Percentiles rank a stretch among this genome's conserved stretches.
Conservation (phyloP, 2,329 filamentous ascomycete species). For the Alternaria solani region DNA sequence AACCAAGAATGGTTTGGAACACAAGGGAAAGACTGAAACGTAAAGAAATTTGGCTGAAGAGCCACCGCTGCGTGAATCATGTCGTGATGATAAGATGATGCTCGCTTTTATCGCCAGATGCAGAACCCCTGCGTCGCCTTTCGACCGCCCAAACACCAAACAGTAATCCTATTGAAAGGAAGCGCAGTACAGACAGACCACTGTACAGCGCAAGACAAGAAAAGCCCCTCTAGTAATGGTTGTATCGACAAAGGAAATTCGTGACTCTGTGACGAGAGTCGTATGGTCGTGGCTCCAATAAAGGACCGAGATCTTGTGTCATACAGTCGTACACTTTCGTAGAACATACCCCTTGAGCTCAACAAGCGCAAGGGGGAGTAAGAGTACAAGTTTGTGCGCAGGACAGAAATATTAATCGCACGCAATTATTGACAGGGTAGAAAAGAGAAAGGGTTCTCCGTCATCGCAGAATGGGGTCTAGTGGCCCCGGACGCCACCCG, state of each 20-base stretch:
- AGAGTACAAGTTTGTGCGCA: constrained; percentile 43
- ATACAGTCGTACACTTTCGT: constrained; percentile 52
- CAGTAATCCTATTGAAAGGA: constrained; percentile 32
- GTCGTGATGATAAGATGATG: constrained; percentile 31
- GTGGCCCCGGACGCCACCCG: constrained; percentile 37
- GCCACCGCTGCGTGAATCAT: constrained; percentile 40
- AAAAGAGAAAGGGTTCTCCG: constrained; percentile 13
- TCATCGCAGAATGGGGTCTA: constrained; percentile 19
- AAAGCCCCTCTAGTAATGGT: constrained; percentile 34
- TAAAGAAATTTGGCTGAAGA: constrained; percentile 42
- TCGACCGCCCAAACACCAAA: constrained; percentile 24
- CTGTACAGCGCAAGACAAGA: constrained; percentile 21
- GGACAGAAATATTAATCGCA: constrained; percentile 35
- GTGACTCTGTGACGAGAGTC: constrained; percentile 38
- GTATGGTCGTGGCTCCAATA: constrained; percentile 41
- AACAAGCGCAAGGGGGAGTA: constrained; percentile 28
- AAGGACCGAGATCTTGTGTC: constrained; percentile 37
- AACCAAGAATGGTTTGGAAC: constrained; percentile 39
- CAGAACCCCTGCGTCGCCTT: constrained; percentile 17
- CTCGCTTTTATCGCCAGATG: constrained; percentile 26
- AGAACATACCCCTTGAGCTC: constrained; percentile 23
- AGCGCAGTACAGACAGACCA: constrained; percentile 20
- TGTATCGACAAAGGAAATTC: constrained; percentile 47
- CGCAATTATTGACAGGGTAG: constrained; percentile 41
- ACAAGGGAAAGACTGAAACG: constrained; percentile 23